phyloP scores from a whole-genome alignment of 352 stramenopile genomes.

The Salisapilia sapeloensis region DNA sequence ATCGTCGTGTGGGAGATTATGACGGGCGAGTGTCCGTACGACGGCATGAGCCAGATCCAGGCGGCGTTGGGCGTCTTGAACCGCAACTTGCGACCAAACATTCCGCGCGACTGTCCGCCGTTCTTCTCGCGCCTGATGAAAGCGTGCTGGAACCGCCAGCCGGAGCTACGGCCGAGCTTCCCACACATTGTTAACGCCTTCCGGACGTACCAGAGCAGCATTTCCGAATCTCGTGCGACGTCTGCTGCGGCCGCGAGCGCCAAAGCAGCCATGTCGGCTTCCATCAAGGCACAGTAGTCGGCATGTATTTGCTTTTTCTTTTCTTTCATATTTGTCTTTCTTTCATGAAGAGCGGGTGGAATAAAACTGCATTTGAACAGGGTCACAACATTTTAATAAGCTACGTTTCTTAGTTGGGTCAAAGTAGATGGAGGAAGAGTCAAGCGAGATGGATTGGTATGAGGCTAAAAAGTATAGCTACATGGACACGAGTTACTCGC shows the following conservation, averaged over 20 bases:
- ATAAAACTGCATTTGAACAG: too few species aligned
- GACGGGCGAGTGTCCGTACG: constrained; percentile 72
- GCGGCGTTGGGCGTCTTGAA: constrained; percentile 49
- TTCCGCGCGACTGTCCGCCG: constrained; percentile 36
- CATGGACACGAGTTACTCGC: too few species aligned
- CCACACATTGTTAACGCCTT: constrained; percentile 53
- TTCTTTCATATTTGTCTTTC: too few species aligned
- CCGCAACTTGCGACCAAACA: constrained; percentile 44
- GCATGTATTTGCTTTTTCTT: too few species aligned
- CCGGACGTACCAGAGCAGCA: constrained; percentile 28
- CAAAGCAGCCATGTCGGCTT: constrained; percentile 21
- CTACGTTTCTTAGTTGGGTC: too few species aligned
- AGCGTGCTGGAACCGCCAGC: constrained; percentile 53
- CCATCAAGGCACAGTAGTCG: constrained; percentile 19
- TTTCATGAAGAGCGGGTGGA: too few species aligned
- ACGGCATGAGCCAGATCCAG: constrained; percentile 76
- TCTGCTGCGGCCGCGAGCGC: constrained; percentile 14
- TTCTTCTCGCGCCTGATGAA: constrained; percentile 63
- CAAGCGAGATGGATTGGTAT: too few species aligned
- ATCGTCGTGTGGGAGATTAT: constrained; percentile 88
- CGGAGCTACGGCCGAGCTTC: constrained; percentile 44
- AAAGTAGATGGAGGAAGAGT: too few species aligned
- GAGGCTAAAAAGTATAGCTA: too few species aligned
- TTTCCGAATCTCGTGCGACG: constrained; percentile 23
- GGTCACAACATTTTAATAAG: too few species aligned